A percentile compares a stretch with the other conserved stretches of the same genome.
Evolutionary conservation across 306 rosid species (phyloP).

Genomic region (Lagenaria siceraria): DNA sequence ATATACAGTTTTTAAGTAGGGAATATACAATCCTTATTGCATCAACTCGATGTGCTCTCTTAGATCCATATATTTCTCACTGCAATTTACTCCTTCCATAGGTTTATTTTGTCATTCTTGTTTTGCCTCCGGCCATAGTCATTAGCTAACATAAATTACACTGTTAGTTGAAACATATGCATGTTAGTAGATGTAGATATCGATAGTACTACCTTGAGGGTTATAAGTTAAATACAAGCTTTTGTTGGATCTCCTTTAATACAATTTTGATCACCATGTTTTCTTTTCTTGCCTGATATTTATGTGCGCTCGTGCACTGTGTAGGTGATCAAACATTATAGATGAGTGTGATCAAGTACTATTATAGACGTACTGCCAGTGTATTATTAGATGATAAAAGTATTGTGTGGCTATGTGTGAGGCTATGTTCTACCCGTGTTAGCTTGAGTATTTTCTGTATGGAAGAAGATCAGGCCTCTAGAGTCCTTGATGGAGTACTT

Average conservation of each 20-base stretch:
- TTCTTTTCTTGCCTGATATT: not conserved
- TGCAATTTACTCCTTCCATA: not conserved
- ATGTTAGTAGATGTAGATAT: not conserved
- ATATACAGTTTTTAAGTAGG: slow-evolving; percentile 39
- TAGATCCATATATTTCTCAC: not conserved
- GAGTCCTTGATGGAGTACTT: not conserved
- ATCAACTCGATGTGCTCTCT: slow-evolving; percentile 2
- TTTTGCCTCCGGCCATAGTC: not conserved
- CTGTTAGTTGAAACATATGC: not conserved
- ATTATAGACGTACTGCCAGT: not conserved
- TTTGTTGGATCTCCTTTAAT: not conserved
- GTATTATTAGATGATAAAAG: not conserved
- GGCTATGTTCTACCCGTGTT: not conserved
- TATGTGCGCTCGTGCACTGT: not conserved
- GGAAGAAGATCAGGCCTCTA: not conserved
- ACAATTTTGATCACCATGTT: not conserved
- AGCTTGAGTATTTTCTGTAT: not conserved
- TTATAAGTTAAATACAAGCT: not conserved
- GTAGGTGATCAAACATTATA: not conserved
- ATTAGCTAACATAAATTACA: not conserved
- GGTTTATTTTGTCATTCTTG: not conserved
- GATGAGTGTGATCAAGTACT: not conserved
- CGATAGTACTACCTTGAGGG: not conserved
- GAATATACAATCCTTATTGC: slow-evolving; percentile 36
- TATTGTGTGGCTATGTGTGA: not conserved